Evolutionary conservation across 805 yeast species (phyloP), one percentile per base, ranked within the genome.

Genomic region (Hanseniaspora valbyensis): DNA sequence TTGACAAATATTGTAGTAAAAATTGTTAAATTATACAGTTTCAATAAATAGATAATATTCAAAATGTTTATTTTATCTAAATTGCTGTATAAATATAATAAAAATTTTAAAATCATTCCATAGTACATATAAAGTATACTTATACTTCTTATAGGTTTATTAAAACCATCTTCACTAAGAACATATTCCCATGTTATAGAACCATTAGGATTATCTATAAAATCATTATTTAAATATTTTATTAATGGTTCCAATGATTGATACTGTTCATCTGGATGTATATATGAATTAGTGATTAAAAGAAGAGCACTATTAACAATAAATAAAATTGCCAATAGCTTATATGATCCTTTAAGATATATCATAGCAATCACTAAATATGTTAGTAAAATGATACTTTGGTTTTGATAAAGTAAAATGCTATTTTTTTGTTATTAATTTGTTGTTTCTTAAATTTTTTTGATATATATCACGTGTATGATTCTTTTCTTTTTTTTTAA

Each of bases 211-310:
- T 18, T 18, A 12, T 25, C 26, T 4, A 39, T 19, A 22, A 29
- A 19, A 3, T 25, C 41, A n/a, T 40, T 33, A 4, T 16, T 14
- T 3, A 48, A 24, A 14, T 18, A 25, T 22, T 40, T 48, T 14
- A 69, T 71, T 22, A 90, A 59, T 0, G 83, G 81, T 62, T 88
- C 94, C 43, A 94, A 75, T n/a, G 81, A 76, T 63, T 94, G 99
- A 62, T 86, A 85, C 63, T 89, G 96, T 67, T 92, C 99, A 69
- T 92, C 99, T 0, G 99, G 99, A 57, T 94, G 99, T 43, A 92
- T 80, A 61, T 94, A 92, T 50, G 32, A 53, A 26, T 25, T 30
- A 3, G 49, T 30, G 9, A 29, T 14, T 2, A 39, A 18, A 4
- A 33, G 12, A 8, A 30, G 19, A 13, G 29, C 6, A n/a, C 41